Evolutionary conservation across 148 eudicot genomes (phyloP).

Genomic region (Polygonum maritimum): DNA sequence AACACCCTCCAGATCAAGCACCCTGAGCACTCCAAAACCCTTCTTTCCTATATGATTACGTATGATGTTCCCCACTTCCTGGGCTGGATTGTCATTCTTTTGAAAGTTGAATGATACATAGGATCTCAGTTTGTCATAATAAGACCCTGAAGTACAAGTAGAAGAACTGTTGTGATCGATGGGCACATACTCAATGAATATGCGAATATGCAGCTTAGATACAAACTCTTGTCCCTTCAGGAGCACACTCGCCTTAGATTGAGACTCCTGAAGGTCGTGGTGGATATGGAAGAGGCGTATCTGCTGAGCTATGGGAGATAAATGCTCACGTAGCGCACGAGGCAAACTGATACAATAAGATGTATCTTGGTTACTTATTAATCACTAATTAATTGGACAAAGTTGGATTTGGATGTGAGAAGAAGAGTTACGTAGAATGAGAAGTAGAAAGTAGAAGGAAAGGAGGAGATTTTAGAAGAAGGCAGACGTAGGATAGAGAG

Average conservation of each 20-base stretch:
- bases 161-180: slow-evolving; percentile 4
- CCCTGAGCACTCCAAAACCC: slow-evolving; percentile 33
- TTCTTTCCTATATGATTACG: slow-evolving; percentile 11
- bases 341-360: too few relatives aligned
- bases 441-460: too few relatives aligned
- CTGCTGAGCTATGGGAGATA: slow-evolving; percentile 23
- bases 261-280: background rate
- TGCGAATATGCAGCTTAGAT: slow-evolving; percentile 13
- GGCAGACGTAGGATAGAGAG: too few relatives aligned
- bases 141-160: background rate
- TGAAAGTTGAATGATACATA: slow-evolving; percentile 31
- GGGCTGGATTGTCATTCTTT: slow-evolving; percentile 33
- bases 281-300: slow-evolving; percentile 32
- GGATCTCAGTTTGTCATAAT: slow-evolving; percentile 18
- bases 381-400: too few relatives aligned
- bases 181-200: slow-evolving; percentile 23
- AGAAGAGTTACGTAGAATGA: too few relatives aligned
- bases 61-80: slow-evolving; percentile 27
- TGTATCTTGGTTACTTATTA: too few relatives aligned
- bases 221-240: too few relatives aligned
- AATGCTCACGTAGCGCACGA: slow-evolving; percentile 18
- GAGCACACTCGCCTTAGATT: background rate
- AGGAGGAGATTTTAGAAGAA: too few relatives aligned
- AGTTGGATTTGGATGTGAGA: too few relatives aligned
- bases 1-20: slow-evolving; percentile 43